Base-by-base conservation (phyloP, 352 stramenopile species). In the Phytophthora pisi region DNA sequence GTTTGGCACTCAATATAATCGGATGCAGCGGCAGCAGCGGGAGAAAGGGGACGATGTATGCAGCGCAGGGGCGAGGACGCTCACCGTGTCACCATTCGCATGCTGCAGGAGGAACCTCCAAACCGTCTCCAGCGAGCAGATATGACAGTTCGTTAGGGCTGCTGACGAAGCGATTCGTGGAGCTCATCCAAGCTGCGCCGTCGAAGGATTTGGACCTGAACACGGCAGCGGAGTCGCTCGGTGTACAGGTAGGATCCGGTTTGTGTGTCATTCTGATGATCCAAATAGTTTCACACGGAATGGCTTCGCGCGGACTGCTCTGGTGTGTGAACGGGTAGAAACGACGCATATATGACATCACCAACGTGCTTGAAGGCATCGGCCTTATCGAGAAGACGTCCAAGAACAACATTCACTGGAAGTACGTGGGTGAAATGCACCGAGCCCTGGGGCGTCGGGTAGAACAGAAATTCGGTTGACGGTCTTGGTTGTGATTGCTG, bases 321-420 rank as follows among this genome's bases (percentile, higher is more conserved):
- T 42, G 36, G 11, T 42, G 36, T 42, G 15, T 42, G 13, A 42
- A 47, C 51, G 62, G 18, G 51, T 26, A 95, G 81, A 99, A 99
- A 81, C 89, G 97, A 55, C 92, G 97, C 10, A 99, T 99, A 70
- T 99, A 99, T 77, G 97, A 99, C 72, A 99, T 99, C 67, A 99
- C 97, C 15, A 99, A 99, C 78, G 97, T 99, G 36, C 75, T 99
- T 30, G 97, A 99, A 83, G 97, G 97, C 42, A 99, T 99, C 49
- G 96, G 96, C 7, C 81, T 99, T 20, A 98, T 99, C 72, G 86
- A 98, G 66, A 99, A 99, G 76, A 97, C 92, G 42, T 98, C 92
- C 56, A 99, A 99, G 78, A 99, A 99, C 86, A 98, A 98, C 66
- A 98, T 99, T 72, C 91, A 97, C 62, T 99, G 97, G 97, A 97